Percentiles rank a stretch among this genome's conserved stretches.
phyloP scores from a whole-genome alignment of 1,139 yeast genomes.

The Taiozyma sp. region DNA sequence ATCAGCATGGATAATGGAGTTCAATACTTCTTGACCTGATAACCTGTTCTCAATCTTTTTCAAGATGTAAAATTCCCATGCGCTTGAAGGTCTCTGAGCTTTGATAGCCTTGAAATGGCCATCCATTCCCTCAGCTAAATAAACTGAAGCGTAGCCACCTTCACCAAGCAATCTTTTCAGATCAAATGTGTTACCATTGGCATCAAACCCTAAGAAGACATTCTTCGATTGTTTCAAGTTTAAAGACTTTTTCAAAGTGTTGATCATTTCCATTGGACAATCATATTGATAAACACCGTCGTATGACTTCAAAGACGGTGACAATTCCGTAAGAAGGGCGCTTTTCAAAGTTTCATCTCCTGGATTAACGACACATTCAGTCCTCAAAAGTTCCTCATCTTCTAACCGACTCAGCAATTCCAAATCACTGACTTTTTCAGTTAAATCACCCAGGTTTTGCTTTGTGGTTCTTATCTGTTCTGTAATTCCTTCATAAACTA shows the following conservation, averaged over 20 bases:
- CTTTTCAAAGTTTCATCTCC: conserved; percentile 26
- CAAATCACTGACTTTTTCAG: conserved; percentile 23
- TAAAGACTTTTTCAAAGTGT: conserved; percentile 29
- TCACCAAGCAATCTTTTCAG: conserved; percentile 63
- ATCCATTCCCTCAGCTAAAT: conserved; percentile 60
- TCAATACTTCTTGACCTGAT: conserved; percentile 23
- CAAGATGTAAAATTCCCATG: conserved; percentile 82
- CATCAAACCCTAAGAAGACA: conserved; percentile 36
- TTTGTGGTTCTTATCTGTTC: conserved; percentile 33
- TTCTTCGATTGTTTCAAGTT: conserved; percentile 26
- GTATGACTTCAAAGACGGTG: conserved; percentile 29
- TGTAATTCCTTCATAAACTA: conserved; percentile 32
- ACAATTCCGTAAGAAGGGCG: conserved; percentile 21
- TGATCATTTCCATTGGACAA: conserved; percentile 29
- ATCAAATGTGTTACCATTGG: conserved; percentile 50
- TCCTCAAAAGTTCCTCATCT: conserved; percentile 5
- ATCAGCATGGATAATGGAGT: conserved; percentile 47
- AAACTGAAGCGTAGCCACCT: conserved; percentile 82
- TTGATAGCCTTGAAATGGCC: conserved; percentile 67
- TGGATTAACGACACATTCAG: conserved; percentile 26
- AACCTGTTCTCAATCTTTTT: conserved; percentile 46
- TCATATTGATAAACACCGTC: conserved; percentile 28
- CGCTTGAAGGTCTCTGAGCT: conserved; percentile 63
- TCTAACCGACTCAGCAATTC: conserved; percentile 6
- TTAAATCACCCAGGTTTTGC: conserved; percentile 29